phyloP scores from a whole-genome alignment of 2,329 filamentous ascomycete species.

The Onygenales sp. region DNA sequence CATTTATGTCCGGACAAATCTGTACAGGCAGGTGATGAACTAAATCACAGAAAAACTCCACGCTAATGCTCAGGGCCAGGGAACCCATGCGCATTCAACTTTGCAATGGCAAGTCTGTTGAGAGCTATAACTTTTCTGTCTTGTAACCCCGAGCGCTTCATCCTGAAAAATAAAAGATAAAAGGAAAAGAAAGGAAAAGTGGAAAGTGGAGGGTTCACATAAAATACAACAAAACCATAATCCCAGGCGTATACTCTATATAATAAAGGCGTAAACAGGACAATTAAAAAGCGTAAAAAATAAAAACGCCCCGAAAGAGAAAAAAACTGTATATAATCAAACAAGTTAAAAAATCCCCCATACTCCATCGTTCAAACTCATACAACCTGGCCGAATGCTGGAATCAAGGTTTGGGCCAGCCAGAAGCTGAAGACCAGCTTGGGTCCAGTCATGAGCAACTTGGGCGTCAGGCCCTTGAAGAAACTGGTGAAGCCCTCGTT shows the following conservation, averaged over 20 bases:
- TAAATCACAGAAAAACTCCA: too few species aligned
- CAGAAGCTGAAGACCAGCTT: conserved; percentile 99
- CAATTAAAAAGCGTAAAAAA: too few species aligned
- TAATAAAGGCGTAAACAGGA: too few species aligned
- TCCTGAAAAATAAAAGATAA: neutral
- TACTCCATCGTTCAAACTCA: conserved; percentile 20
- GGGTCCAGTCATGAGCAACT: conserved; percentile 97
- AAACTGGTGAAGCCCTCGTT: conserved; percentile 79
- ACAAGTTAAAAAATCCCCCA: neutral
- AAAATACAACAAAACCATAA: neutral
- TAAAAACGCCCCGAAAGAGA: neutral
- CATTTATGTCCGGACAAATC: too few species aligned
- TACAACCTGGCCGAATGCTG: conserved; percentile 68
- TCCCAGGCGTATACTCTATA: too few species aligned
- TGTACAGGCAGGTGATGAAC: too few species aligned
- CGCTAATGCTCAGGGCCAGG: too few species aligned
- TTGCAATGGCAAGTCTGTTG: too few species aligned
- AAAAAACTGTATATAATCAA: neutral
- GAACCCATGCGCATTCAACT: too few species aligned
- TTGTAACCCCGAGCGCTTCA: neutral
- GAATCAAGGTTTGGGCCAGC: conserved; percentile 96
- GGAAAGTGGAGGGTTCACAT: neutral
- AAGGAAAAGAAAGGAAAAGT: too few species aligned
- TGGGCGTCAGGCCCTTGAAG: conserved; percentile 96
- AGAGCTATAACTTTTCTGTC: too few species aligned